Evolutionary conservation across 352 stramenopile genomes (phyloP).

Genomic region (Pythium dissotocum): DNA sequence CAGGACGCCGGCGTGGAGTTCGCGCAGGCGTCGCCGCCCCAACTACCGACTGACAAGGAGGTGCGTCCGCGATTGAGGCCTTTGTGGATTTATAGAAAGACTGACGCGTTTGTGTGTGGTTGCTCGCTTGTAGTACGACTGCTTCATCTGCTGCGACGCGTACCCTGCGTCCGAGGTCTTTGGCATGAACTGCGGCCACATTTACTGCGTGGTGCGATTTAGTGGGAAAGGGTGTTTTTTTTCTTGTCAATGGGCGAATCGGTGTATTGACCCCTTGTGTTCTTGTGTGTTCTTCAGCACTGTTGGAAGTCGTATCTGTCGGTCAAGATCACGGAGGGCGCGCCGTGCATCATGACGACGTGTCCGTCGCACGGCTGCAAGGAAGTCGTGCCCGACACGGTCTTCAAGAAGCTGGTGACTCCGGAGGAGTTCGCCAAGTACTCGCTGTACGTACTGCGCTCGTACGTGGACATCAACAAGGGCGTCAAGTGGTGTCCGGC

Average conservation of each 20-base stretch:
- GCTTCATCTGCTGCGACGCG: constrained; percentile 96
- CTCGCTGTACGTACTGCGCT: constrained; percentile 91
- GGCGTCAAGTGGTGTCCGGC: constrained; percentile 97
- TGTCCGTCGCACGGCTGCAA: constrained; percentile 96
- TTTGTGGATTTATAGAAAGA: neutral
- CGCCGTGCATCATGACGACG: constrained; percentile 91
- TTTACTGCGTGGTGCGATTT: constrained; percentile 93
- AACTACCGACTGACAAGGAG: constrained; percentile 38
- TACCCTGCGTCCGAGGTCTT: constrained; percentile 73
- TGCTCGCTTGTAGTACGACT: constrained; percentile 48
- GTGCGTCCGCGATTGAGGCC: constrained; percentile 29
- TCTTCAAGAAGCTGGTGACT: constrained; percentile 72
- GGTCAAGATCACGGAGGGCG: constrained; percentile 91
- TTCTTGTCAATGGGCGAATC: neutral
- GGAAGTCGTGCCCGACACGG: constrained; percentile 77
- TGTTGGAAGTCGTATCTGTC: constrained; percentile 88
- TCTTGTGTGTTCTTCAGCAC: constrained; percentile 34
- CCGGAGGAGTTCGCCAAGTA: constrained; percentile 87
- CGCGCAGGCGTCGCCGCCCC: constrained; percentile 38
- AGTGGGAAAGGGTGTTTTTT: constrained; percentile 30
- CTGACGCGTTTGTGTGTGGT: constrained; percentile 11
- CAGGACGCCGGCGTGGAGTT: constrained; percentile 65
- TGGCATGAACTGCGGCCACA: constrained; percentile 95
- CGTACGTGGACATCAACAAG: constrained; percentile 98
- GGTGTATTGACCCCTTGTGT: neutral